These are phyloP conservation scores for Diplotaxis tenuifolia DNA, from an alignment of 345 rosid genomes.

Conservation along the genomic window DNA sequence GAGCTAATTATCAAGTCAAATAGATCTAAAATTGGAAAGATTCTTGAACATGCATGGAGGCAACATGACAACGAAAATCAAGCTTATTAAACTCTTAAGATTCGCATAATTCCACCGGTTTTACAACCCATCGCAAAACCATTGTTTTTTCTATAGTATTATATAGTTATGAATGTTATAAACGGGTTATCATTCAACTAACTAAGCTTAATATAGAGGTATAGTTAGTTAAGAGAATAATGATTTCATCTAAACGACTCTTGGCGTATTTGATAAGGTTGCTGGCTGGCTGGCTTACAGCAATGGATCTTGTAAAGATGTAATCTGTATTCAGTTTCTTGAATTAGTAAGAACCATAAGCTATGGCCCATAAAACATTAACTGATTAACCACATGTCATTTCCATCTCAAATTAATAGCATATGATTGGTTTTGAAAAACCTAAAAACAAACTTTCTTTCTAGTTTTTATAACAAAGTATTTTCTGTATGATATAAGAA, in stretches of 20 bases:
- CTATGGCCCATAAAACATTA: not conserved
- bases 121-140: slow-evolving; percentile 26
- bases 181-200: slow-evolving; percentile 4
- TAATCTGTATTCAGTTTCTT: slow-evolving; percentile 13
- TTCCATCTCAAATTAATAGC: not conserved
- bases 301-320: not conserved
- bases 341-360: slow-evolving; percentile 4
- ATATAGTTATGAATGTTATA: not conserved
- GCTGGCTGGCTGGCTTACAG: not conserved
- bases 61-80: slow-evolving; percentile 28
- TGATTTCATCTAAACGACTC: slow-evolving; percentile 1
- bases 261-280: slow-evolving; percentile 27
- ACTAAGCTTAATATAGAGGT: not conserved
- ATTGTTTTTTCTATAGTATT: no score
- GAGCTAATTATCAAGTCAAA: slow-evolving; percentile 19
- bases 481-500: not conserved
- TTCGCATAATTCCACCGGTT: slow-evolving; percentile 22
- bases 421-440: not conserved
- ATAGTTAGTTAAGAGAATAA: slow-evolving; percentile 11
- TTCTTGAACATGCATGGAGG: slow-evolving; percentile 11
- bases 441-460: not conserved
- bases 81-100: slow-evolving; percentile 31
- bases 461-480: not conserved
- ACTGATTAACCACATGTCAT: slow-evolving; percentile 23
- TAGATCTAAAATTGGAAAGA: slow-evolving; percentile 30